phyloP scores from a whole-genome alignment of 2,329 filamentous ascomycete genomes.

The Westerdykella sp. region DNA sequence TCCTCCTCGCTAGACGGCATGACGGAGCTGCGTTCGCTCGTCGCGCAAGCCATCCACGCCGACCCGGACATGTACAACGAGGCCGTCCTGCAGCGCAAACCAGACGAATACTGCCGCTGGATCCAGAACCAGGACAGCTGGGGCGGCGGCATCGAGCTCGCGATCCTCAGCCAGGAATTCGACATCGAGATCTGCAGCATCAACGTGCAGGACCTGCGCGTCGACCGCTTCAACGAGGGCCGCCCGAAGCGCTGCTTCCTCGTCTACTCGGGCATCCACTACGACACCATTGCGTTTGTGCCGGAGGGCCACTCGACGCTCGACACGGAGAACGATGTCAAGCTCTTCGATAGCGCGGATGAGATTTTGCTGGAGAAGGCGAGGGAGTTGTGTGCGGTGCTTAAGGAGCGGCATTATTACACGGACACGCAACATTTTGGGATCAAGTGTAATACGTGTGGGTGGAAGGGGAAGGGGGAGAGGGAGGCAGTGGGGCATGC shows the following conservation, averaged over 20 bases:
- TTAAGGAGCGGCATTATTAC: constrained; percentile 73
- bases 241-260: constrained; percentile 62
- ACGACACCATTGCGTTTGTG: constrained; percentile 79
- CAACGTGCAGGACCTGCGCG: constrained; percentile 63
- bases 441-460: constrained; percentile 70
- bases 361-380: constrained; percentile 55
- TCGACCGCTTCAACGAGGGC: constrained; percentile 75
- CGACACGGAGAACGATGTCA: constrained; percentile 71
- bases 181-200: constrained; percentile 78
- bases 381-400: constrained; percentile 45
- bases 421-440: constrained; percentile 79
- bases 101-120: constrained; percentile 71
- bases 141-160: constrained; percentile 88
- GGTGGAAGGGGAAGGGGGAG: constrained; percentile 63
- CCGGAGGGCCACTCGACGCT: constrained; percentile 50
- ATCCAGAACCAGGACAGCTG: constrained; percentile 76
- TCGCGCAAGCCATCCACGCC: constrained; percentile 70
- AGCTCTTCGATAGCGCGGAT: constrained; percentile 59
- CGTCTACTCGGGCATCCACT: constrained; percentile 89
- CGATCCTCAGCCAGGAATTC: constrained; percentile 78
- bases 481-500: constrained; percentile 58
- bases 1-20: constrained; percentile 57
- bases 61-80: constrained; percentile 68
- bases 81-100: constrained; percentile 65
- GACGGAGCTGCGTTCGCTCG: constrained; percentile 67